Conservation (phyloP, 2,329 filamentous ascomycete genomes). For the Stagonosporopsis tanaceti region DNA sequence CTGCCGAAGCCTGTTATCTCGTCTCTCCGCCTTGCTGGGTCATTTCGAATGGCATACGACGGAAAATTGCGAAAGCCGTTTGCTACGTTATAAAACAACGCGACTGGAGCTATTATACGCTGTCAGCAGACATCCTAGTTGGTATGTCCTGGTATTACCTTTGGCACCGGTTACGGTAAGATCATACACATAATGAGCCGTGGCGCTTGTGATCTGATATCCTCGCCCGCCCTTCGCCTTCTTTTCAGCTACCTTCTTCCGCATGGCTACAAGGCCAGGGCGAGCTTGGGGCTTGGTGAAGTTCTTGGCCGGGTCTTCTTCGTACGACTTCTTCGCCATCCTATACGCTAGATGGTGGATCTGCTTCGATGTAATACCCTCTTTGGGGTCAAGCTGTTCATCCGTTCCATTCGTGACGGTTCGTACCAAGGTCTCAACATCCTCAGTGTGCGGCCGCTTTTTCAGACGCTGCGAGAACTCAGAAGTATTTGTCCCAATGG, state of each 20-base stretch:
- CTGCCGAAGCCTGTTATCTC: conserved; percentile 70
- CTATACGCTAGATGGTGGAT: conserved; percentile 23
- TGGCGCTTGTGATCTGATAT: conserved; percentile 26
- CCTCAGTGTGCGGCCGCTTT: background rate
- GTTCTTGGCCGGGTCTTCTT: conserved; percentile 18
- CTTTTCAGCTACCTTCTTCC: conserved; percentile 9
- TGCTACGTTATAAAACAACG: conserved; percentile 31
- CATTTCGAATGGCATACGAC: conserved; percentile 27
- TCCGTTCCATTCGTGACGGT: conserved; percentile 5
- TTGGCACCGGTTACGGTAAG: conserved; percentile 19
- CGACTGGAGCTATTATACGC: conserved; percentile 21
- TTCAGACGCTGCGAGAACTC: conserved; percentile 25
- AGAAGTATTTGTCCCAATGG: conserved; percentile 20
- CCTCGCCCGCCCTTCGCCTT: conserved; percentile 22
- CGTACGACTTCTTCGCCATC: conserved; percentile 28
- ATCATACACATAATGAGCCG: conserved; percentile 24
- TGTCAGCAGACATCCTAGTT: background rate
- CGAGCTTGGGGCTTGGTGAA: conserved; percentile 6
- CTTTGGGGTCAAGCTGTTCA: conserved; percentile 1
- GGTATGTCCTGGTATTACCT: background rate
- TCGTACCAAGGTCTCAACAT: conserved; percentile 5
- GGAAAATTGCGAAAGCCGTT: conserved; percentile 32
- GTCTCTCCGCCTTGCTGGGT: conserved; percentile 25
- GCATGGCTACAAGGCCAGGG: conserved; percentile 9
- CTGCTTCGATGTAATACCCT: conserved; percentile 14